These are phyloP conservation scores for Dovyalis caffra DNA, from an alignment of 345 rosid genomes.

Conservation along the genomic window DNA sequence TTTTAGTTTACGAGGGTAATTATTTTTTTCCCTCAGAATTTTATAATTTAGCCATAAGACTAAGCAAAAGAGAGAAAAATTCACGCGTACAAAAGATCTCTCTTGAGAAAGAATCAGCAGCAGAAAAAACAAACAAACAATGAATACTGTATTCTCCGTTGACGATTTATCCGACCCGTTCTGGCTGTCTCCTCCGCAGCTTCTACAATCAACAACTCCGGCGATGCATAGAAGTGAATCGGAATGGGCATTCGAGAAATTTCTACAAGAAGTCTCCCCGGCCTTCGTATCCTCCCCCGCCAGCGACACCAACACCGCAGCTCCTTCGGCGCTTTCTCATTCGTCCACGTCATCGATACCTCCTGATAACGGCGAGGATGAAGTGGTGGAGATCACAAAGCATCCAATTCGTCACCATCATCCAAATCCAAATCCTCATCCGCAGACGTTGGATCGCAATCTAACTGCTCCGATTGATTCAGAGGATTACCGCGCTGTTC, in stretches of 20 bases:
- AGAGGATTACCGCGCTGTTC: conserved; percentile 51
- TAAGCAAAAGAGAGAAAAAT: neutral
- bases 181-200: conserved; percentile 45
- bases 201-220: conserved; percentile 26
- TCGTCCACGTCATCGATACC: conserved; percentile 38
- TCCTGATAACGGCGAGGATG: conserved; percentile 37
- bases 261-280: conserved; percentile 44
- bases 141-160: conserved; percentile 43
- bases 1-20: too few species aligned
- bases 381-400: conserved; percentile 44
- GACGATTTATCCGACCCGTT: conserved; percentile 70
- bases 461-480: conserved; percentile 34
- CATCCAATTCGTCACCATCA: conserved; percentile 3
- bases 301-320: conserved; percentile 33
- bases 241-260: conserved; percentile 67
- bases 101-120: neutral
- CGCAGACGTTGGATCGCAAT: conserved; percentile 28
- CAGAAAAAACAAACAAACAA: neutral
- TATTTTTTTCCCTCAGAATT: too few species aligned
- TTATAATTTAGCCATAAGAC: too few species aligned
- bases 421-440: conserved; percentile 23
- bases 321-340: conserved; percentile 32
- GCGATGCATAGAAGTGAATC: conserved; percentile 63
- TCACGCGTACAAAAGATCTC: neutral
- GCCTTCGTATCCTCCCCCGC: conserved; percentile 30